phyloP scores from a whole-genome alignment of 768 basidiomycete genomes.

The Mycena latifolia region DNA sequence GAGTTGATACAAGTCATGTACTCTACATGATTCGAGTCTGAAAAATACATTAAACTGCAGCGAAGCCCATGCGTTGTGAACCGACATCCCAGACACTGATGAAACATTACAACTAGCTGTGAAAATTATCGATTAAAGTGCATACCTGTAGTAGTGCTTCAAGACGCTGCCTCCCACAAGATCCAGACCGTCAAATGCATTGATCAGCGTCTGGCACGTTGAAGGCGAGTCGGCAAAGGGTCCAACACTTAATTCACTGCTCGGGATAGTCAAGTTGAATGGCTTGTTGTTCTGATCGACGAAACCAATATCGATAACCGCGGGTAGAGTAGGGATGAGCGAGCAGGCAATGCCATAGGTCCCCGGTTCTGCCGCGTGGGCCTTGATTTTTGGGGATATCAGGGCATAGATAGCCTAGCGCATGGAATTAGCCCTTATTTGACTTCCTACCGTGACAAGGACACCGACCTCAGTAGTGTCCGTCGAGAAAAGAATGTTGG shows the following conservation, averaged over 20 bases:
- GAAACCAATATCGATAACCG: constrained; percentile 65
- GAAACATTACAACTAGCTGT: neutral
- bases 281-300: constrained; percentile 57
- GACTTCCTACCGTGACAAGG: too few relatives aligned
- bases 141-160: constrained; percentile 63
- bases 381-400: constrained; percentile 67
- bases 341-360: constrained; percentile 68
- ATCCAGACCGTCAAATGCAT: constrained; percentile 64
- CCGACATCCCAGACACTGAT: constrained; percentile 23
- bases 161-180: constrained; percentile 67
- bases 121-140: neutral
- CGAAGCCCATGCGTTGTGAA: constrained; percentile 24
- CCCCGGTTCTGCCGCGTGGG: constrained; percentile 63
- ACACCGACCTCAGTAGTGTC: constrained; percentile 52
- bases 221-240: constrained; percentile 62
- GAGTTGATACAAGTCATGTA: neutral
- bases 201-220: constrained; percentile 69
- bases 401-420: constrained; percentile 65
- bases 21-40: neutral
- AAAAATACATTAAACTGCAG: constrained; percentile 9
- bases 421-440: constrained; percentile 27
- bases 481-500: constrained; percentile 64
- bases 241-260: constrained; percentile 69
- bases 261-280: constrained; percentile 72
- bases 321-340: constrained; percentile 59